phyloP scores from a whole-genome alignment of 2,329 filamentous ascomycete genomes.

The Xylariales sp. region DNA sequence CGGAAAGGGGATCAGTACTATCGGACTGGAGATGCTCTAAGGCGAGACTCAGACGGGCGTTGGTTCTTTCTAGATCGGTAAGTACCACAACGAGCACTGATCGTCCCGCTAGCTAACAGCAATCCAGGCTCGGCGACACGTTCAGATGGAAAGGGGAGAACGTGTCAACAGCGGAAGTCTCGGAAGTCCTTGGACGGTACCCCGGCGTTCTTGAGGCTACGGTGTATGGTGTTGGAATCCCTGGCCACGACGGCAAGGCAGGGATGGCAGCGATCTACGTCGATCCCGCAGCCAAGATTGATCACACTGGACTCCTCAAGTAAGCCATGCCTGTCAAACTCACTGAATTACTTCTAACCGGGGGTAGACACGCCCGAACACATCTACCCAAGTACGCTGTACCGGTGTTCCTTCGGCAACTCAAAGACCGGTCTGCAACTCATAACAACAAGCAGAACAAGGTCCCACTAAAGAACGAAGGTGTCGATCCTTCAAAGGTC shows the following conservation, averaged over 20 bases:
- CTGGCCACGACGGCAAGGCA: constrained; percentile 63
- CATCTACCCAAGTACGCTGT: constrained; percentile 70
- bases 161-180: constrained; percentile 62
- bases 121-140: constrained; percentile 58
- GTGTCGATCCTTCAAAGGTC: constrained; percentile 53
- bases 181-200: constrained; percentile 56
- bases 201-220: constrained; percentile 61
- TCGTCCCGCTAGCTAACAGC: neutral
- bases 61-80: constrained; percentile 64
- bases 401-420: constrained; percentile 65
- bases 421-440: constrained; percentile 54
- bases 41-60: constrained; percentile 56
- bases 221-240: constrained; percentile 64
- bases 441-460: constrained; percentile 83
- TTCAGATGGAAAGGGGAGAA: constrained; percentile 73
- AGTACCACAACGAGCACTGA: constrained; percentile 30
- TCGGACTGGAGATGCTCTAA: constrained; percentile 62
- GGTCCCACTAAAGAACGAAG: constrained; percentile 61
- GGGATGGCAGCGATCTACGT: constrained; percentile 60
- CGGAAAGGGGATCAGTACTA: constrained; percentile 64
- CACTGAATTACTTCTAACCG: too few relatives aligned
- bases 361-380: constrained; percentile 49
- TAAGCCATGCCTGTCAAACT: too few relatives aligned
- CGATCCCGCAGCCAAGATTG: constrained; percentile 47
- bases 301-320: constrained; percentile 55